Percentiles rank a stretch among this genome's conserved stretches.
These are phyloP conservation scores for Sclerotinia trifoliorum DNA, from an alignment of 2,329 filamentous ascomycete species.

Conservation along the genomic window DNA sequence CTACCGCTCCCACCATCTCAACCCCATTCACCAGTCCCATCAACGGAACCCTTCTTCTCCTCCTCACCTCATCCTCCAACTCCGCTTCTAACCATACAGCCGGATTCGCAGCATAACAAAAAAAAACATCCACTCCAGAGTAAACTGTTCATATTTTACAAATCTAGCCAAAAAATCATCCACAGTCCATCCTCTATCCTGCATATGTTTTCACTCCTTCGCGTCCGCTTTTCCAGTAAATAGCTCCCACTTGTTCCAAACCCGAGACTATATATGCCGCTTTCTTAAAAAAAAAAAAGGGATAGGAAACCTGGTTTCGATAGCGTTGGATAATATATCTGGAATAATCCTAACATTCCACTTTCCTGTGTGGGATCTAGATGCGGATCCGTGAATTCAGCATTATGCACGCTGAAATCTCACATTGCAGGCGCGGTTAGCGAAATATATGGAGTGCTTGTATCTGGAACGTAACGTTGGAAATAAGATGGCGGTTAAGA, in stretches of 20 bases:
- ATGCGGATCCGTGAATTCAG: background rate
- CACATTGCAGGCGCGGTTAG: background rate
- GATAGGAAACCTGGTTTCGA: background rate
- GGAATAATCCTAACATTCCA: background rate
- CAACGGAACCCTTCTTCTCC: constrained; percentile 4
- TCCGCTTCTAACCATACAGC: background rate
- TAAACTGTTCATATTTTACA: constrained; percentile 4
- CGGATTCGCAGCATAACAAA: background rate
- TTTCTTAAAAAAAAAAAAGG: background rate
- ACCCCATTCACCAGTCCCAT: background rate
- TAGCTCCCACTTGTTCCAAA: background rate
- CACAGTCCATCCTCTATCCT: background rate
- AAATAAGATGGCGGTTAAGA: background rate
- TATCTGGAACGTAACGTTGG: background rate
- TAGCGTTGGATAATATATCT: background rate
- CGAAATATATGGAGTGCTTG: background rate
- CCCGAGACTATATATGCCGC: constrained; percentile 2
- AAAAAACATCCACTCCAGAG: background rate
- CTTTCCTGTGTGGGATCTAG: background rate
- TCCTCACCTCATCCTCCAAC: background rate
- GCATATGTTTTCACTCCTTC: background rate
- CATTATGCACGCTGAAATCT: background rate
- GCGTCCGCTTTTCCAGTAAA: background rate
- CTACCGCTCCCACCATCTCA: background rate
- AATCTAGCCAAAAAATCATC: constrained; percentile 1